These are phyloP conservation scores for Neurospora crassa DNA, from an alignment of 2,329 filamentous ascomycete genomes.

Conservation along the genomic window DNA sequence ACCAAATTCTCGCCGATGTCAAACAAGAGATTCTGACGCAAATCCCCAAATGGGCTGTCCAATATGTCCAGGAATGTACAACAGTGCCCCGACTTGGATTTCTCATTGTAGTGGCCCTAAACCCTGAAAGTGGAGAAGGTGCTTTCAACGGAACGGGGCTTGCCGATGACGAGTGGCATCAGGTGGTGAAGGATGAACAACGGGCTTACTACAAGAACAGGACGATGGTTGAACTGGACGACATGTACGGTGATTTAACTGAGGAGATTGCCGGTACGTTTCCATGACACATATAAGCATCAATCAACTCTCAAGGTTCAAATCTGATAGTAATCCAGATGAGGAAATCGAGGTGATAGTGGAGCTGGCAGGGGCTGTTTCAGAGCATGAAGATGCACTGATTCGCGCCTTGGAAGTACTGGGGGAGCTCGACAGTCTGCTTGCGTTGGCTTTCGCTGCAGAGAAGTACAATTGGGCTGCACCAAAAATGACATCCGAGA, in stretches of 20 bases:
- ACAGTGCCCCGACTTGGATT: conserved; percentile 92
- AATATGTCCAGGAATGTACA: conserved; percentile 61
- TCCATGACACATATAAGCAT: not conserved
- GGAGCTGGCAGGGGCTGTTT: conserved; percentile 58
- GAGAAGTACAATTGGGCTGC: conserved; percentile 60
- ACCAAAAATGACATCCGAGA: conserved; percentile 61
- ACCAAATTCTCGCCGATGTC: conserved; percentile 59
- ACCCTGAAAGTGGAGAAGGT: conserved; percentile 46
- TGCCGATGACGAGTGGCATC: conserved; percentile 59
- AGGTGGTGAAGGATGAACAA: conserved; percentile 63
- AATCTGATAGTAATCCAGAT: conserved; percentile 38
- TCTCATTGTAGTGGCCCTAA: conserved; percentile 61
- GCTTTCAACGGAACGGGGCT: conserved; percentile 53
- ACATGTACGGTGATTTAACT: conserved; percentile 75
- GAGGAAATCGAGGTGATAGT: conserved; percentile 85
- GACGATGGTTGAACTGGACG: conserved; percentile 72
- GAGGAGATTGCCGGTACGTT: conserved; percentile 66
- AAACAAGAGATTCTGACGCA: conserved; percentile 52
- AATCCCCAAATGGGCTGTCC: conserved; percentile 49
- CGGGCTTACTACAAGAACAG: conserved; percentile 79
- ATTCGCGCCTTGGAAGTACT: conserved; percentile 65
- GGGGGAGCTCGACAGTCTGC: conserved; percentile 77
- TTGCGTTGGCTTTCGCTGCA: conserved; percentile 73
- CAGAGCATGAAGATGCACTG: conserved; percentile 60
- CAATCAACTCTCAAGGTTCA: not conserved